phyloP scores from a whole-genome alignment of 345 rosid species.

The Ceriops decandra region DNA sequence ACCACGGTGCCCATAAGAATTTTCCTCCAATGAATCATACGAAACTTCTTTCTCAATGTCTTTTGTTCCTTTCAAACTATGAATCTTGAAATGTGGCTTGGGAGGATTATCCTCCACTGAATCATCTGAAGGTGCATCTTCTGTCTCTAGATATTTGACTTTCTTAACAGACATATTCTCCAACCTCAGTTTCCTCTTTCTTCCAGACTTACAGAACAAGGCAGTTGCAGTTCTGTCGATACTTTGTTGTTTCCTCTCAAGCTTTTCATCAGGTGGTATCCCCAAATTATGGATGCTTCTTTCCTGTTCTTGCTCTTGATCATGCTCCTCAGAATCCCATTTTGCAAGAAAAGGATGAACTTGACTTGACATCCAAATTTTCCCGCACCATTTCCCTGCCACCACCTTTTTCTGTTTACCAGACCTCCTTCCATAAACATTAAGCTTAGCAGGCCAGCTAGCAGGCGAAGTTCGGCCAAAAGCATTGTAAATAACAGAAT shows the following conservation, averaged over 20 bases:
- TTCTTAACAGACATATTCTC: conserved; percentile 44
- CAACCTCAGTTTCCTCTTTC: conserved; percentile 59
- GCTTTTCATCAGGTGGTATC: conserved; percentile 39
- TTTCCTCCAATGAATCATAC: conserved; percentile 42
- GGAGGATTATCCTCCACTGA: conserved; percentile 40
- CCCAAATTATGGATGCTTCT: conserved; percentile 33
- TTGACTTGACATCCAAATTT: conserved; percentile 97
- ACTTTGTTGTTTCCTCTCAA: conserved; percentile 38
- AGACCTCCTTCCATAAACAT: conserved; percentile 46
- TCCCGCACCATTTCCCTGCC: conserved; percentile 98
- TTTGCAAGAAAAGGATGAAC: conserved; percentile 70
- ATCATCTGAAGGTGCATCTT: conserved; percentile 55
- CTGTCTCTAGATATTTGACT: conserved; percentile 35
- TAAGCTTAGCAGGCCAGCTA: conserved; percentile 41
- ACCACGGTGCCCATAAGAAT: conserved; percentile 28
- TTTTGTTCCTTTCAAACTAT: conserved; percentile 38
- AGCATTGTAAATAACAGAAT: conserved; percentile 70
- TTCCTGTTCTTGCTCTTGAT: conserved; percentile 38
- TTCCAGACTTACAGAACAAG: conserved; percentile 38
- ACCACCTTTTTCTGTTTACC: conserved; percentile 69
- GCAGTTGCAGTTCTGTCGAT: conserved; percentile 30
- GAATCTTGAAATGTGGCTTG: conserved; percentile 37
- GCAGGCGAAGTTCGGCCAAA: conserved; percentile 71
- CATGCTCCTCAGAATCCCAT: conserved; percentile 53
- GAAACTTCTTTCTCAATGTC: conserved; percentile 36